These are phyloP conservation scores for Beauveria sp. DNA, from an alignment of 2,329 filamentous ascomycete species.

Conservation along the genomic window DNA sequence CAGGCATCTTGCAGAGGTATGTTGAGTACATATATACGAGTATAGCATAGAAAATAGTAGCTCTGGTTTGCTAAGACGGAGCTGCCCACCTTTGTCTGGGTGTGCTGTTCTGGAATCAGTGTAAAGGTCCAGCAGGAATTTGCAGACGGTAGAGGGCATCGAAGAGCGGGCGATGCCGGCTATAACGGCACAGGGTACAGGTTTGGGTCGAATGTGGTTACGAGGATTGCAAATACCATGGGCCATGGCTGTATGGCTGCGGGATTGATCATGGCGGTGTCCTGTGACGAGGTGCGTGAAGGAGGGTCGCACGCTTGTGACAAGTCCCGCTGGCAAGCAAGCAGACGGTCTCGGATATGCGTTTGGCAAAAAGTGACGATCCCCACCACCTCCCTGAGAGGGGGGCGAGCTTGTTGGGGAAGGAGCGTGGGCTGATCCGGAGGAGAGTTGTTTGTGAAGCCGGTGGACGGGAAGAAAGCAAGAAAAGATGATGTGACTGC, in stretches of 20 bases:
- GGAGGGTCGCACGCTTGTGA: conserved; percentile 5
- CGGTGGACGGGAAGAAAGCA: too few relatives aligned
- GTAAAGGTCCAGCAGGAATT: neutral
- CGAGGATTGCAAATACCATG: neutral
- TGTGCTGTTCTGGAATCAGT: too few relatives aligned
- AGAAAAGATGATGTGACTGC: neutral
- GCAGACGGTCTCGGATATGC: conserved; percentile 3
- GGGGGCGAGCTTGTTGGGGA: neutral
- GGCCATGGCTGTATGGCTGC: neutral
- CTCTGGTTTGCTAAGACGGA: neutral
- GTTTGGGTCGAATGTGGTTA: neutral
- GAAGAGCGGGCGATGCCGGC: neutral
- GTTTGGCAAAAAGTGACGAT: neutral
- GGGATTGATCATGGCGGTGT: neutral
- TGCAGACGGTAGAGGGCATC: neutral
- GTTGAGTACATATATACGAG: too few relatives aligned
- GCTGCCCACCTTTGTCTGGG: too few relatives aligned
- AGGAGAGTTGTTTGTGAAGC: neutral
- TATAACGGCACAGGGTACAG: neutral
- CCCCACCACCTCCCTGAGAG: too few relatives aligned
- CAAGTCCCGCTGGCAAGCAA: neutral
- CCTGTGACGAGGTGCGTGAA: neutral
- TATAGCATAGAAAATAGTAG: neutral
- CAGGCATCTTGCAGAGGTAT: neutral
- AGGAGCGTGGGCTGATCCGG: neutral